Evolutionary conservation across 2,329 filamentous ascomycete genomes (phyloP).

Genomic region (Zymoseptoria ardabiliae): DNA sequence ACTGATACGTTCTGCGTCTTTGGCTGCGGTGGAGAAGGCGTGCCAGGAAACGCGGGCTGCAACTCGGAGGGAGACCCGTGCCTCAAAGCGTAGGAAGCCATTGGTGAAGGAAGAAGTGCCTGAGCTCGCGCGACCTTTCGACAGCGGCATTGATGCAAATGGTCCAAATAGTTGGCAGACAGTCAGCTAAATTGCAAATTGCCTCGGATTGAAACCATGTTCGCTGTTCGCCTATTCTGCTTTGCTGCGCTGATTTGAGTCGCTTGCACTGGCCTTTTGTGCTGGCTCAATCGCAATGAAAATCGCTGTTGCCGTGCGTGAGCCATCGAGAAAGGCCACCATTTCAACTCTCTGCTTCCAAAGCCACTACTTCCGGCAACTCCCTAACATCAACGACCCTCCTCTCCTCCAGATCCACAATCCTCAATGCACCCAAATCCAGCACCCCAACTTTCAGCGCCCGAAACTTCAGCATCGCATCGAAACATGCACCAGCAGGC

Average conservation of each 20-base stretch:
- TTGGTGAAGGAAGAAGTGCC: neutral
- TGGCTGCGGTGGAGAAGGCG: neutral
- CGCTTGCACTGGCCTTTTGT: too few relatives aligned
- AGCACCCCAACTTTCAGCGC: conserved; percentile 60
- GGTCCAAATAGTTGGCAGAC: neutral
- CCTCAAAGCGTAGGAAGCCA: neutral
- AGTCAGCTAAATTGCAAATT: neutral
- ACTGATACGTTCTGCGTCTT: neutral
- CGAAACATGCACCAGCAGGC: conserved; percentile 64
- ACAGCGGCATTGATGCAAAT: neutral
- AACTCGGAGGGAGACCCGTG: neutral
- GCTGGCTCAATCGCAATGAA: too few relatives aligned
- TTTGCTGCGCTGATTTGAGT: too few relatives aligned
- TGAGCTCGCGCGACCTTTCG: neutral
- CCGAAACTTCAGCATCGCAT: conserved; percentile 64
- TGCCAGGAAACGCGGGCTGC: neutral
- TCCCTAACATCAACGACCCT: conserved; percentile 73
- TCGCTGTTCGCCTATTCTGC: too few relatives aligned
- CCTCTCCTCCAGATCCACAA: conserved; percentile 65
- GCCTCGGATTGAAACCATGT: neutral
- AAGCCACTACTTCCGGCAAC: conserved; percentile 57
- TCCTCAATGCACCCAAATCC: conserved; percentile 62
- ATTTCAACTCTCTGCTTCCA: conserved; percentile 6
- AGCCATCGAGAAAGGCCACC: neutral
- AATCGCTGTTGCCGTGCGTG: neutral